Base-by-base conservation (phyloP, 805 yeast genomes). In the Kazachstania bromeliacearum region DNA sequence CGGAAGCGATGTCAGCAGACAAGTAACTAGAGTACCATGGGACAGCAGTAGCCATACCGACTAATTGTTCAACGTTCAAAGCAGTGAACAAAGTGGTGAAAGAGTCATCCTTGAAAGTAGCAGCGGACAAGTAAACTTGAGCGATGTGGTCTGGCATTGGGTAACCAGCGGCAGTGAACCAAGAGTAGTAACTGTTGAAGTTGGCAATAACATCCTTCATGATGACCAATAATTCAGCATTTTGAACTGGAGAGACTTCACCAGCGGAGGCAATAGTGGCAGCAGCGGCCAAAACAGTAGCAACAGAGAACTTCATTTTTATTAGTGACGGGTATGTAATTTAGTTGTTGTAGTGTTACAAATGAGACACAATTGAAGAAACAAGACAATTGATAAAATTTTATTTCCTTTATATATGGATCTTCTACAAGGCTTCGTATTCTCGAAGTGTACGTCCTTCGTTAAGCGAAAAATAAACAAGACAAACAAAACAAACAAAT, bases 21-120 rank as follows among this genome's bases (percentile, higher is more conserved):
- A 55, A 36, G 43, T 57, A 50, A n/a, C 45, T 25, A 22, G 53
- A 43, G 40, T 53, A 59, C 63, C 63, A 59, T 43, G 63, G 60
- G 28, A 59, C 44, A 26, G 48, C 52, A 20, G 59, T 48, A 20
- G 58, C 47, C 27, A 53, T 51, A 9, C 50, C 33, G 2, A 51
- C 43, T 10, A 59, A 47, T 12, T 43, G 48, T 33, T 36, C 24
- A 35, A 42, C 37, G 41, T 59, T 55, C 31, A 60, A 44, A 35
- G 41, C 36, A 19, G 34, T 13, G 44, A 43, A 57, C 40, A 60
- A 45, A 26, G 61, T 41, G 37, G 64, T 60, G 47, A 50, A 59
- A 14, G 55, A 46, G 23, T 55, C 53, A 34, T 61, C 61, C 15
- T 55, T 59, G 45, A 53, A 59, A 24, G 64, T 56, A 16, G 45